A percentile compares a stretch with the other conserved stretches of the same genome.
Evolutionary conservation across 345 rosid species (phyloP).

Genomic region (Eucalyptus regnans): DNA sequence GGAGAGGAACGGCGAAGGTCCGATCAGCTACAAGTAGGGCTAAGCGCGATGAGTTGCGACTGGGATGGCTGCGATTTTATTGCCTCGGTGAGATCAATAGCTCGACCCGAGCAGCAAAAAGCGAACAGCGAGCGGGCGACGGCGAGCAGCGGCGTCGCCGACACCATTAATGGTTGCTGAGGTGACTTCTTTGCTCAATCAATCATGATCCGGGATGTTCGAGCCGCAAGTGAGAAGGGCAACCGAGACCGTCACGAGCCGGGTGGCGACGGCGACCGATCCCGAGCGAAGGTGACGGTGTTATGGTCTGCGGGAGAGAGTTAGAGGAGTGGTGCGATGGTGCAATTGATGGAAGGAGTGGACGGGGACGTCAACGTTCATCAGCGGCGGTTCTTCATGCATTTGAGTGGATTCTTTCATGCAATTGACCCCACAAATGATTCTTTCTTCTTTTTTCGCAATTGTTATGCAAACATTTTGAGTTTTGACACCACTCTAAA

Average conservation of each 20-base stretch:
- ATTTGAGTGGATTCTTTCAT: background rate
- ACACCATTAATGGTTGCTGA: background rate
- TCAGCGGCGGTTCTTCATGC: background rate
- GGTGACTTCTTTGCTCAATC: background rate
- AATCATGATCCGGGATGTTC: background rate
- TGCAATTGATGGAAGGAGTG: background rate
- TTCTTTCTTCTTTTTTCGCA: background rate
- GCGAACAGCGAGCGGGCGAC: background rate
- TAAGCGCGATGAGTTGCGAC: background rate
- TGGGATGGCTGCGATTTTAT: background rate
- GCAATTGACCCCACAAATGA: background rate
- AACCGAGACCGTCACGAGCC: background rate
- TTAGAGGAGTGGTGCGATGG: background rate
- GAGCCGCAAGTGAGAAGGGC: background rate
- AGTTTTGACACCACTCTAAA: background rate
- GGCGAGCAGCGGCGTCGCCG: rapidly evolving
- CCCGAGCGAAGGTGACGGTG: background rate
- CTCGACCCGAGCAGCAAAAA: background rate
- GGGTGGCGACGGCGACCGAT: background rate
- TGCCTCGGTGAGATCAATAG: background rate
- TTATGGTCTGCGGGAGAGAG: background rate
- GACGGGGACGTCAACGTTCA: no score
- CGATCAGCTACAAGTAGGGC: background rate
- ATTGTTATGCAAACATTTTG: background rate
- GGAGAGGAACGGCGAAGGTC: background rate